Conservation (phyloP, 257 asterid genomes). For the Scutellaria barbata region DNA sequence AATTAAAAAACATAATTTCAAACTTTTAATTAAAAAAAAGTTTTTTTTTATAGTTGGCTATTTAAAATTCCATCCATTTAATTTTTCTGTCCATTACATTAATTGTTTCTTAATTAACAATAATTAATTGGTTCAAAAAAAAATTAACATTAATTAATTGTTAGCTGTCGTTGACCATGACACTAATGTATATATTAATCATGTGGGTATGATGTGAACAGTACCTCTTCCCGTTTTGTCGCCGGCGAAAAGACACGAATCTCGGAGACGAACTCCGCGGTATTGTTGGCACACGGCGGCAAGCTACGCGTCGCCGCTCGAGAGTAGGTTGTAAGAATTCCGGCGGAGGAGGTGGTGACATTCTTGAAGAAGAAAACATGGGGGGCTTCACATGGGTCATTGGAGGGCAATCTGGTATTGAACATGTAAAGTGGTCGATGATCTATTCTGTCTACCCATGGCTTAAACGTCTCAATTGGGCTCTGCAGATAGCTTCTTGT, state of each 20-base stretch:
- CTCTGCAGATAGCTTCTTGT: constrained; percentile 58
- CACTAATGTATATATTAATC: no score
- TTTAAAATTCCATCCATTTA: no score
- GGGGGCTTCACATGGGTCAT: constrained; percentile 58
- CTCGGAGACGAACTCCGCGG: constrained; percentile 46
- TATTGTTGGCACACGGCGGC: constrained; percentile 44
- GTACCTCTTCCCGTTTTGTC: constrained; percentile 49
- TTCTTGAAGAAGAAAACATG: constrained; percentile 55
- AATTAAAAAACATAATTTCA: no score
- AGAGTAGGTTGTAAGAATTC: constrained; percentile 43
- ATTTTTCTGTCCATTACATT: no score
- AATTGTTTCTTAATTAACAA: no score
- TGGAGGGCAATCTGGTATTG: constrained; percentile 56
- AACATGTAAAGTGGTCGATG: constrained; percentile 58
- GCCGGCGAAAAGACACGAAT: constrained; percentile 57
- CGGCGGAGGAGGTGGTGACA: constrained; percentile 7
- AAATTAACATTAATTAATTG: no score
- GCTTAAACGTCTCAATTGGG: constrained; percentile 50
- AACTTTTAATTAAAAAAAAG: no score
- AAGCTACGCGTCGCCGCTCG: constrained; percentile 43
- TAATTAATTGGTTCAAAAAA: no score
- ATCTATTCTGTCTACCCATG: background rate
- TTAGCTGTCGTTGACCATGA: no score
- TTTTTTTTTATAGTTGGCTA: no score
- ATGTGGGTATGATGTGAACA: no score